Base-by-base conservation (phyloP, 352 stramenopile genomes). In the Pythium grandisporangium region DNA sequence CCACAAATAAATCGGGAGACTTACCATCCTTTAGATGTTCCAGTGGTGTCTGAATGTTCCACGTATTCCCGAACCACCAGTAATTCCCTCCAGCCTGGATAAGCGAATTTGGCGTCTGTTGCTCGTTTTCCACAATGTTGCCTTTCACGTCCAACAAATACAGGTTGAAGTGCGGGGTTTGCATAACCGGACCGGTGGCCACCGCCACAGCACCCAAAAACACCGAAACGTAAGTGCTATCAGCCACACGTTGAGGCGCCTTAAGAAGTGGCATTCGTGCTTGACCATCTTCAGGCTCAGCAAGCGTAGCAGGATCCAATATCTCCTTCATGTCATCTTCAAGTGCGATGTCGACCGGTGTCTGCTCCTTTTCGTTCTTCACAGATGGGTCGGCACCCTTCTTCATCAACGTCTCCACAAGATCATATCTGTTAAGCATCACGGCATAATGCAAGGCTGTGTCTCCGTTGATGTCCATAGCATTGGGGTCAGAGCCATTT, bases 41-140 rank as follows among this genome's bases (percentile, higher is more conserved):
- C 16, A 93, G 58, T 14, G 77, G 78, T 7, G 75, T 84, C 48
- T 93, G 81, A 17, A 93, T 47, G 59, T 88, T 81, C 81, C 81
- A 93, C 37, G 77, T 85, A 55, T 93, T 93, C 51, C 81, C 81
- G 50, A 91, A 93, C 75, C 75, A 92, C 81, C 77, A 91, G 52
- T 90, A 88, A 55, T 89, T 90, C 29, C 75, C 74, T 30, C 75
- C 73, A 2, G 75, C 77, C 56, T 93, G 77, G 48, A 93, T 93
- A 23, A 93, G 58, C 29, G 78, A 91, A 55, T 89, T 91, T 2
- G 81, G 73, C 19, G 81, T 92, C 30, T 79, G 59, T 42, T 93
- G 81, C 19, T 76, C 61, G 12, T 54, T 67, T 39, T 90, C 78
- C 16, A 92, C 71, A 24, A 90, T 53, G 7, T 58, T 57, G 26